phyloP scores from a whole-genome alignment of 1,284 basidiomycete genomes.

The Athelia sp. region DNA sequence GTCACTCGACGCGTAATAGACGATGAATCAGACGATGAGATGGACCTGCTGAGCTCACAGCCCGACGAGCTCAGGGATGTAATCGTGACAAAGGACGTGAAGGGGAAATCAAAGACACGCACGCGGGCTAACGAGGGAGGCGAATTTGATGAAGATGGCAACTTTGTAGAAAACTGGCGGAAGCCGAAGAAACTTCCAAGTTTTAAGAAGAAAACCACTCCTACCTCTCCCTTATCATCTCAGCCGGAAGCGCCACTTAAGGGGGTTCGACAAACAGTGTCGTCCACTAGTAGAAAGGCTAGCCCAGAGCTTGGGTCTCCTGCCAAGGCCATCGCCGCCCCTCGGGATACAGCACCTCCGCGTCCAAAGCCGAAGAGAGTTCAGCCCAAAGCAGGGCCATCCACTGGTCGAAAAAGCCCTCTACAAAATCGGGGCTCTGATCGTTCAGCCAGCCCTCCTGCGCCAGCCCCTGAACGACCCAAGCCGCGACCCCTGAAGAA shows the following conservation, averaged over 20 bases:
- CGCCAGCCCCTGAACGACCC: too few relatives aligned
- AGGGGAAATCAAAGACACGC: neutral
- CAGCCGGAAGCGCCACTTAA: neutral
- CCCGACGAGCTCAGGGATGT: neutral
- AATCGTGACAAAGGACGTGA: neutral
- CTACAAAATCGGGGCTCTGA: too few relatives aligned
- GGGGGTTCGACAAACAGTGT: neutral
- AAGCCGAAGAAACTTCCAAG: neutral
- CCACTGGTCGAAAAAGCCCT: too few relatives aligned
- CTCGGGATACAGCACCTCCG: neutral
- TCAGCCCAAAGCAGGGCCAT: too few relatives aligned
- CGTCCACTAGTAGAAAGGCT: neutral
- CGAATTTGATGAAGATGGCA: neutral
- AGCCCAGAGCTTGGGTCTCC: neutral
- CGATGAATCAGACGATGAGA: neutral
- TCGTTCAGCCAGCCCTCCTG: too few relatives aligned
- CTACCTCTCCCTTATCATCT: neutral
- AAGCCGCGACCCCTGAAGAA: too few relatives aligned
- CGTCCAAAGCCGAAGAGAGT: too few relatives aligned
- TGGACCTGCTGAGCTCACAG: neutral
- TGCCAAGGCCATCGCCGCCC: neutral
- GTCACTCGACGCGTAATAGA: neutral
- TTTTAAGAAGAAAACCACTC: neutral
- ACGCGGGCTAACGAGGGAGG: neutral
- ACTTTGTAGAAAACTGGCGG: neutral